Conservation (phyloP, 2,329 filamentous ascomycete species). For the Elsinoe batatas region DNA sequence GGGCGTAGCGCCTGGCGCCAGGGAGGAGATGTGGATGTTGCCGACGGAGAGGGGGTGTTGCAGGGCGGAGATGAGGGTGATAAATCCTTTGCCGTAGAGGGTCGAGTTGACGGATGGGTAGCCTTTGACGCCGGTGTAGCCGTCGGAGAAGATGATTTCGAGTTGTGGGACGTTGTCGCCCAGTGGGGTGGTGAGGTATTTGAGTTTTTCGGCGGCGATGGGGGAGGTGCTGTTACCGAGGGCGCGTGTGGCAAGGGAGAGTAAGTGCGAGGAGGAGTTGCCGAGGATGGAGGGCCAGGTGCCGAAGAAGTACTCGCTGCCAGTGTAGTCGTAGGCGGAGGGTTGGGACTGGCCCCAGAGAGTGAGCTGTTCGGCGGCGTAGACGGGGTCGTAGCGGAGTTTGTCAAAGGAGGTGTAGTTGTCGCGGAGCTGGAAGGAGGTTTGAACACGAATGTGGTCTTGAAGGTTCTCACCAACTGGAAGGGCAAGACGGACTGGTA, state of each 20-base stretch:
- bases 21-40: constrained; percentile 24
- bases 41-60: constrained; percentile 28
- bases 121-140: constrained; percentile 35
- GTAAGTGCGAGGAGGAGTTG: constrained; percentile 22
- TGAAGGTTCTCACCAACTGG: constrained; percentile 42
- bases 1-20: constrained; percentile 26
- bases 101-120: constrained; percentile 25
- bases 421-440: constrained; percentile 23
- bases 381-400: constrained; percentile 24
- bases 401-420: constrained; percentile 27
- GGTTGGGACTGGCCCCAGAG: constrained; percentile 27
- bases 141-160: constrained; percentile 38
- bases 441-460: constrained; percentile 30
- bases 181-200: constrained; percentile 26
- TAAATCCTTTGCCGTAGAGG: constrained; percentile 22
- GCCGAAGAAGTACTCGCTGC: constrained; percentile 33
- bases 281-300: constrained; percentile 33
- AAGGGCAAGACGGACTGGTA: constrained; percentile 31
- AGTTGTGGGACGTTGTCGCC: constrained; percentile 30
- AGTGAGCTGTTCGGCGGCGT: constrained; percentile 32
- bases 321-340: constrained; percentile 34
- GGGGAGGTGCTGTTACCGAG: constrained; percentile 22
- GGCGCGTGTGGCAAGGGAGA: constrained; percentile 28
- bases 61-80: constrained; percentile 27
- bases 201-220: constrained; percentile 33